Conservation (phyloP, 495 filamentous ascomycete species). For the Penicillium malachiteum region DNA sequence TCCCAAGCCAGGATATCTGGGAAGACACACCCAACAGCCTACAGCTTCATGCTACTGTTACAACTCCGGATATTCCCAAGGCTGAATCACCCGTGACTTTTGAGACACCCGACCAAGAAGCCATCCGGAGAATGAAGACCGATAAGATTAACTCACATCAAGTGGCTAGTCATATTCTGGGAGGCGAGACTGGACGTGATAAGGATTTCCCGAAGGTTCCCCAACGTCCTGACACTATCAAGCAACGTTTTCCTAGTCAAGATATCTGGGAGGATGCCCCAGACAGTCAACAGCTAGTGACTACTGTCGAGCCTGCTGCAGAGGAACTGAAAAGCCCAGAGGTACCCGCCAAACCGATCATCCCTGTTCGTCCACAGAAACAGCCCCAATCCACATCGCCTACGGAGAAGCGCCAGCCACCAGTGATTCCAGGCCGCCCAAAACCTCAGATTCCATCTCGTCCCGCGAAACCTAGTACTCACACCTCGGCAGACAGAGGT, state of each 20-base stretch:
- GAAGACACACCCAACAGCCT: constrained; percentile 91
- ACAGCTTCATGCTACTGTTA: constrained; percentile 79
- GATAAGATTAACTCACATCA: constrained; percentile 47
- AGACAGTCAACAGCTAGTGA: constrained; percentile 75
- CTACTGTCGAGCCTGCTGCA: constrained; percentile 67
- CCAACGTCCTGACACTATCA: constrained; percentile 49
- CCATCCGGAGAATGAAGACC: constrained; percentile 47
- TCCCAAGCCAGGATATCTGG: constrained; percentile 95
- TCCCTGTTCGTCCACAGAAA: constrained; percentile 45
- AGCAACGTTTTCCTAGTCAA: constrained; percentile 83
- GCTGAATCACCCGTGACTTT: constrained; percentile 34
- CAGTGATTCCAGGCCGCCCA: constrained; percentile 63
- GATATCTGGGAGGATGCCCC: constrained; percentile 98
- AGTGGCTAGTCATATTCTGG: constrained; percentile 41
- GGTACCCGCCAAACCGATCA: constrained; percentile 38
- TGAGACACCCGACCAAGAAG: constrained; percentile 58
- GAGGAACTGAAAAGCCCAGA: constrained; percentile 46
- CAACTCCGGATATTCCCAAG: constrained; percentile 64
- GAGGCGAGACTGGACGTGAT: constrained; percentile 24
- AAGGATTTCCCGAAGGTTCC: constrained; percentile 36
- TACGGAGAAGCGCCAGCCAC: constrained; percentile 50
- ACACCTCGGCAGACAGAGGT: constrained; percentile 22
- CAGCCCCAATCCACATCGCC: constrained; percentile 42
- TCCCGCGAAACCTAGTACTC: constrained; percentile 56
- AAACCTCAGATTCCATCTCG: constrained; percentile 80